Conservation (phyloP, 805 yeast species). For the Debaryomyces maramus region DNA sequence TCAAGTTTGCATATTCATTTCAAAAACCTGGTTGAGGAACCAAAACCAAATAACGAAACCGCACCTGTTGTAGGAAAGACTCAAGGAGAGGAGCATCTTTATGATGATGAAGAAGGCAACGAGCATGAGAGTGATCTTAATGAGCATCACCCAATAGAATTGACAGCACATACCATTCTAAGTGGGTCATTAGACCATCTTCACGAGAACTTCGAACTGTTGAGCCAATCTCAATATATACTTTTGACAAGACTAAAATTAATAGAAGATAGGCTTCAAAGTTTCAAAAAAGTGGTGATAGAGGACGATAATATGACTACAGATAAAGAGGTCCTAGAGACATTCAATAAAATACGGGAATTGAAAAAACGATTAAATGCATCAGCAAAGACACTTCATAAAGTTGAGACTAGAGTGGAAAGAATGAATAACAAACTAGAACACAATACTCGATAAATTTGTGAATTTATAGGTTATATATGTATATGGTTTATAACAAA, state of each 20-base stretch:
- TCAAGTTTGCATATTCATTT: too few relatives aligned
- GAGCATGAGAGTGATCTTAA: conserved; percentile 4
- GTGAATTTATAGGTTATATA: too few relatives aligned
- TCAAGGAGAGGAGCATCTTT: too few relatives aligned
- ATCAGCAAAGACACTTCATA: conserved; percentile 28
- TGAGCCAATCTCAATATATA: conserved; percentile 58
- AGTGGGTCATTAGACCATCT: conserved; percentile 55
- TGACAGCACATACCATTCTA: conserved; percentile 55
- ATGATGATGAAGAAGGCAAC: neutral
- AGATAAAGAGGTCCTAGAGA: conserved; percentile 20
- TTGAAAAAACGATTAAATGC: conserved; percentile 33
- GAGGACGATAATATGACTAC: conserved; percentile 15
- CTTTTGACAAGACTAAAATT: conserved; percentile 48
- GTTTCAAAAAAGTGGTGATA: conserved; percentile 21
- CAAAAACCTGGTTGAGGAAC: too few relatives aligned
- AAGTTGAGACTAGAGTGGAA: conserved; percentile 37
- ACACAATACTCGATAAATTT: too few relatives aligned
- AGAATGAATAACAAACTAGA: conserved; percentile 16
- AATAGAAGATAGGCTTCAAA: conserved; percentile 35
- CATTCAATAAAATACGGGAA: conserved; percentile 22
- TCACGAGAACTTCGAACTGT: conserved; percentile 49
- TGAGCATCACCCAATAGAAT: conserved; percentile 58
- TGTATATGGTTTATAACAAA: too few relatives aligned
- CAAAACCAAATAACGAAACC: too few relatives aligned
- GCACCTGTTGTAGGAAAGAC: too few relatives aligned